phyloP scores from a whole-genome alignment of 225 moss, liverwort and hornwort genomes.

The Neckera pumila region DNA sequence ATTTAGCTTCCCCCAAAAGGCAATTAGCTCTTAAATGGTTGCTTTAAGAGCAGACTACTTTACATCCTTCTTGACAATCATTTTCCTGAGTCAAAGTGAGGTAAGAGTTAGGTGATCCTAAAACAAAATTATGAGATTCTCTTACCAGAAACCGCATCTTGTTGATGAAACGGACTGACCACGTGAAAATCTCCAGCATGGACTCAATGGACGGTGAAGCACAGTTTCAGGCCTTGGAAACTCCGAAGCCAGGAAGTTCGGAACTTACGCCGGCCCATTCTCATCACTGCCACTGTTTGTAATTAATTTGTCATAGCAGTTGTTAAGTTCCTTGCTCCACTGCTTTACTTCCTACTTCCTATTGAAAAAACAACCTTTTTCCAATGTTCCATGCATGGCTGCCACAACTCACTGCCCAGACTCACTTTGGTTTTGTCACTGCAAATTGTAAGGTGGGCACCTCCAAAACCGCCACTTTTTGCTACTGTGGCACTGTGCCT shows the following conservation, averaged over 20 bases:
- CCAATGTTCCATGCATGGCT: background rate
- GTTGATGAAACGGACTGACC: too few relatives aligned
- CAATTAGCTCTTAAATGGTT: too few relatives aligned
- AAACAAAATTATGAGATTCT: background rate
- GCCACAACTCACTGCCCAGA: background rate
- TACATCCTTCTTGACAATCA: background rate
- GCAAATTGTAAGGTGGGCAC: background rate
- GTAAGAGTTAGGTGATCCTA: background rate
- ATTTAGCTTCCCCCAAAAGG: too few relatives aligned
- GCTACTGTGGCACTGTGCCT: rapidly evolving
- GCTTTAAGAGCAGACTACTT: too few relatives aligned
- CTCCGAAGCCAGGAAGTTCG: background rate
- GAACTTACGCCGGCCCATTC: background rate
- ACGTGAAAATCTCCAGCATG: background rate
- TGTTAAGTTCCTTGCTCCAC: background rate
- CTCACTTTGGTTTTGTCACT: background rate
- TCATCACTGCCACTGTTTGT: too few relatives aligned
- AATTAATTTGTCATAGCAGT: background rate
- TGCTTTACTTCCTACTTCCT: background rate
- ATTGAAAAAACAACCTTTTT: background rate
- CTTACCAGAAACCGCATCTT: background rate
- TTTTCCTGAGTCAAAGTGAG: background rate
- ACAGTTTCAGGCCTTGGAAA: background rate
- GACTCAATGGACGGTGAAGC: background rate
- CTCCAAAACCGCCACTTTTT: background rate